Evolutionary conservation across 441 rosid genomes (phyloP), one percentile per base, ranked within the genome.

Genomic region (Jatropha podagrica): DNA sequence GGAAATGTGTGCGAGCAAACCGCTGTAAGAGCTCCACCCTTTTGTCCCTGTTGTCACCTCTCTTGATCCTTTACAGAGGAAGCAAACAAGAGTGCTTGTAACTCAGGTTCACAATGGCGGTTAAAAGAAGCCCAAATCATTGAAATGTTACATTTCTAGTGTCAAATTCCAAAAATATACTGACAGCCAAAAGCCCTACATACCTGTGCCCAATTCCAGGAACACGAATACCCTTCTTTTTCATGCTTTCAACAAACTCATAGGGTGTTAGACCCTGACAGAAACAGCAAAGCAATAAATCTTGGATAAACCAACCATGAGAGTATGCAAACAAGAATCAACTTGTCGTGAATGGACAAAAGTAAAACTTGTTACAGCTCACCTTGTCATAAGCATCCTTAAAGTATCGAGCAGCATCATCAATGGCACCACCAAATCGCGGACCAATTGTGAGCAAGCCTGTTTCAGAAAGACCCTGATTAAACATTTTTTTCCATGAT

Each of bases 201-300:
- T 85, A 91, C 99, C 99, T 92, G 84, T 95, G 98, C 48, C 99
- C 99, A 69, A 95, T 92, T 64, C 98, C 98, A 54, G 99, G 99
- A 80, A 95, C 99, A 38, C 99, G 97, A 63, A 95, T 93, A 70
- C 98, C 99, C 82, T 92, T 93, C 92, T 93, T 95, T 86, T 95
- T 95, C 99, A 95, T 93, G 80, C 88, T 44, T 83, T 95, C 99
- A 23, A 93, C 99, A 54, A 93, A 95, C 80, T 95, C 99, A 26
- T 95, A 93, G 48, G 98, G 88, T 68, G 99, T 83, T 66, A 92
- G 92, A 79, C 81, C 83, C 99, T 95, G 86, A 52, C 59, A 79
- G 51, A 68, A 15, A 65, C 63, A 74, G 49, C 52, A 79, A 72
- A 68, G 48, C 13, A 74, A 40, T 65, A 32, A 72, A 75, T 69